A percentile compares a stretch with the other conserved stretches of the same genome.
Conservation (phyloP, 345 rosid genomes). For the Mercurialis annua region DNA sequence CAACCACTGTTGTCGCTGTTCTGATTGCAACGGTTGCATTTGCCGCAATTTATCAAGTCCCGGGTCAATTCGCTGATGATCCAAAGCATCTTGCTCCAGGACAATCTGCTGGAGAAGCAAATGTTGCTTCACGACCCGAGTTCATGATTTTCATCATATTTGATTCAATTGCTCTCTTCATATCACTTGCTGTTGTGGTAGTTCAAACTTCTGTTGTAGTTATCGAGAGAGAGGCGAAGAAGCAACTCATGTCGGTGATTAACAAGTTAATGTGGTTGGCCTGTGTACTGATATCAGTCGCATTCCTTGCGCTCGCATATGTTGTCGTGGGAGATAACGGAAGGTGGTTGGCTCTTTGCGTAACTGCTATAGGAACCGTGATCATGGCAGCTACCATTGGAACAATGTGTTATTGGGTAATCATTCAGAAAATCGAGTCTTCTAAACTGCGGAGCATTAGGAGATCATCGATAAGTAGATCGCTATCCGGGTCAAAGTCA, state of each 20-base stretch:
- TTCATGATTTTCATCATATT: slow-evolving; percentile 68
- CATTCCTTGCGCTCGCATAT: slow-evolving; percentile 73
- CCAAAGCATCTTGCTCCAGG: slow-evolving; percentile 27
- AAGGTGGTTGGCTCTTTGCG: slow-evolving; percentile 55
- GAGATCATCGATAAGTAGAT: slow-evolving; percentile 43
- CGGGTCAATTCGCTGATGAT: slow-evolving; percentile 67
- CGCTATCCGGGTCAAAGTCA: slow-evolving; percentile 52
- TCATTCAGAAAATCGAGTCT: slow-evolving; percentile 55
- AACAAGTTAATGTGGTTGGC: slow-evolving; percentile 98
- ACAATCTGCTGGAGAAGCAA: slow-evolving; percentile 60
- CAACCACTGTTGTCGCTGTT: slow-evolving; percentile 83
- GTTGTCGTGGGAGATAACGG: slow-evolving; percentile 60
- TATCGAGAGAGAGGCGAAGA: slow-evolving; percentile 74
- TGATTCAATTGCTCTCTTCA: slow-evolving; percentile 84
- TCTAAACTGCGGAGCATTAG: slow-evolving; percentile 43
- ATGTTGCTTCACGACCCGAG: slow-evolving; percentile 47
- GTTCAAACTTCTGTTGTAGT: slow-evolving; percentile 94
- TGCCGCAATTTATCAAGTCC: slow-evolving; percentile 86
- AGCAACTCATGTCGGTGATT: slow-evolving; percentile 80
- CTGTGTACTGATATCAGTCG: slow-evolving; percentile 74
- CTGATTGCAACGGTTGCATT: slow-evolving; percentile 92
- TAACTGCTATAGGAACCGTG: slow-evolving; percentile 58
- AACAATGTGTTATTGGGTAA: slow-evolving; percentile 86
- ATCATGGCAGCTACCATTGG: slow-evolving; percentile 84
- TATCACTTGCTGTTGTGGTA: slow-evolving; percentile 88